Base-by-base conservation (phyloP, 768 basidiomycete genomes). In the Clavaria fumosa region DNA sequence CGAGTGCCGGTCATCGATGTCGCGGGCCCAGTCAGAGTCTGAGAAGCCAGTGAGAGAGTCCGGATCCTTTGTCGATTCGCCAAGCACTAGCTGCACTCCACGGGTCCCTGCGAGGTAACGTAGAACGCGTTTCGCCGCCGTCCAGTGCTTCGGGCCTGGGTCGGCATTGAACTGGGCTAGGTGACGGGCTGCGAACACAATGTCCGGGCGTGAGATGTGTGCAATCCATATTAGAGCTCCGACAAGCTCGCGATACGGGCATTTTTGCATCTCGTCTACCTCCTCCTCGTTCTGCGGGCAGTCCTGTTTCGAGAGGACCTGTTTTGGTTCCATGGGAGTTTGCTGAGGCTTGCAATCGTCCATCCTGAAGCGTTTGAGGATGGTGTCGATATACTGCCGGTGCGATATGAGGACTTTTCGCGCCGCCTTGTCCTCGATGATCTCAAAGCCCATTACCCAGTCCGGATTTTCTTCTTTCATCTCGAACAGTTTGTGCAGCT, bases 371-470 rank as follows among this genome's bases (percentile, higher is more conserved):
- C 51, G 37, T n/a, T n/a, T n/a, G n/a, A n/a, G n/a, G n/a, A n/a
- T n/a, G n/a, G n/a, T n/a, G n/a, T n/a, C n/a, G n/a, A n/a, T n/a
- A n/a, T n/a, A n/a, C n/a, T n/a, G n/a, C n/a, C n/a, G n/a, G n/a
- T n/a, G n/a, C n/a, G n/a, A 61, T 50, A 34, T 56, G 54, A 0
- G 49, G 39, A 2, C 35, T 42, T 40, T 61, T 55, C 7, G 47
- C 0, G 58, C 60, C 21, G 60, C 58, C 5, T 54, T 49, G 6
- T 63, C 58, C 7, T 41, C 42, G 53, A n/a, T n/a, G n/a, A n/a
- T n/a, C n/a, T n/a, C n/a, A n/a, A n/a, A n/a, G n/a, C n/a, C n/a
- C n/a, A n/a, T n/a, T n/a, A n/a, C n/a, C n/a, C n/a, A n/a, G n/a
- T n/a, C n/a, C n/a, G n/a, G n/a, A n/a, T n/a, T n/a, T n/a, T n/a